Percentiles rank a stretch among this genome's conserved stretches.
phyloP scores from a whole-genome alignment of 257 asterid genomes.

The Forsythia viridissima region DNA sequence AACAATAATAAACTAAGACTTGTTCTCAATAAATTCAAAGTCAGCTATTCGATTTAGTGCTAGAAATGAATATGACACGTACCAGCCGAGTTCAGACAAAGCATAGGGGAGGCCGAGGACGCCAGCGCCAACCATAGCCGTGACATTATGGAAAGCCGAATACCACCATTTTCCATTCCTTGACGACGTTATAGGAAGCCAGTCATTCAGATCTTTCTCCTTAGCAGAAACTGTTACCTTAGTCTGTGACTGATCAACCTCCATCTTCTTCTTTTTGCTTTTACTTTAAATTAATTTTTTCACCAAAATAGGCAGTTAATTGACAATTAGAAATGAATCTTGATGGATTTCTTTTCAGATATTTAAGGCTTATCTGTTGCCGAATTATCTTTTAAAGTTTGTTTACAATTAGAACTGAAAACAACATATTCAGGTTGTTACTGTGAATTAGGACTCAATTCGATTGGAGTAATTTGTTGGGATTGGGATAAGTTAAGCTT shows the following conservation, averaged over 20 bases:
- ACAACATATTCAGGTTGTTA: no score
- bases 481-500: no score
- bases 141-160: conserved; percentile 57
- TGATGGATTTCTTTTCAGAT: background rate
- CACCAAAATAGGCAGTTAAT: background rate
- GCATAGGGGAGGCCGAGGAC: conserved; percentile 62
- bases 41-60: background rate
- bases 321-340: background rate
- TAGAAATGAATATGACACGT: background rate
- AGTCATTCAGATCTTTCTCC: conserved; percentile 31
- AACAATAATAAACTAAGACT: background rate
- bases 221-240: background rate
- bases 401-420: background rate
- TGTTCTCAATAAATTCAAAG: background rate
- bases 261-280: background rate
- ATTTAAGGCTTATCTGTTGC: background rate
- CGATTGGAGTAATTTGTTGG: no score
- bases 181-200: conserved; percentile 51
- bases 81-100: conserved; percentile 62
- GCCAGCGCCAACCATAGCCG: conserved; percentile 63
- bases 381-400: background rate
- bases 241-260: background rate
- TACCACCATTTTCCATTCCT: conserved; percentile 47
- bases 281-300: background rate
- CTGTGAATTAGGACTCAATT: no score